Percentiles rank a stretch among this genome's conserved stretches.
Evolutionary conservation across 2,329 filamentous ascomycete species (phyloP).

Genomic region (Venturia pyrina): DNA sequence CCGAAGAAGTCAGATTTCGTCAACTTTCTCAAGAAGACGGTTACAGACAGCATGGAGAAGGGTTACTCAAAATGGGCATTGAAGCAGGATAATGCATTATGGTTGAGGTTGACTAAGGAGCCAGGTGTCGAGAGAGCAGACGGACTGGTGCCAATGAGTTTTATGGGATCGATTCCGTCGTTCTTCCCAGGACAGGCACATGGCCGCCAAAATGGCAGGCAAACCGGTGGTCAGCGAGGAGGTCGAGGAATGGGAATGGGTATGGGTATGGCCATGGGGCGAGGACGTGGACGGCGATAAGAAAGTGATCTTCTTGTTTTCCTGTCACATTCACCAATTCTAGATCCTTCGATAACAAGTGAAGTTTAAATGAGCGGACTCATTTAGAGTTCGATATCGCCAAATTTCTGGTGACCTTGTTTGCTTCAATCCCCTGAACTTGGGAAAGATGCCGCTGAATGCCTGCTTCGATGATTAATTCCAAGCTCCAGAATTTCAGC

Average conservation of each 20-base stretch:
- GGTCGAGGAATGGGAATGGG: neutral
- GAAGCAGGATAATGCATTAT: slow-evolving; percentile 19
- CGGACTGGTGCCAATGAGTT: slow-evolving; percentile 11
- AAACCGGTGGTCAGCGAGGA: neutral
- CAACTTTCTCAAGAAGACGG: slow-evolving; percentile 18
- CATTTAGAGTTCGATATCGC: too few relatives aligned
- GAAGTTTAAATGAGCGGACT: too few relatives aligned
- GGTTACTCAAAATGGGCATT: slow-evolving; percentile 21
- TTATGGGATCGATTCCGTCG: slow-evolving; percentile 8
- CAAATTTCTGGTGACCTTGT: too few relatives aligned
- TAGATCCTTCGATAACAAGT: too few relatives aligned
- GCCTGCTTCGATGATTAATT: too few relatives aligned
- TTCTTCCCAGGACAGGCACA: slow-evolving; percentile 1
- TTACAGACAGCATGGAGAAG: slow-evolving; percentile 18
- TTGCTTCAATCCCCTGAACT: too few relatives aligned
- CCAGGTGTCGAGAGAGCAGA: slow-evolving; percentile 15
- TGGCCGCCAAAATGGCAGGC: neutral
- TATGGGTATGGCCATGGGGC: neutral
- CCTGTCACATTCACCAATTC: too few relatives aligned
- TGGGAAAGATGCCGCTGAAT: too few relatives aligned
- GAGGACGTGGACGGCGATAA: neutral
- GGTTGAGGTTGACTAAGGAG: slow-evolving; percentile 19
- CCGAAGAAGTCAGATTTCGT: slow-evolving; percentile 18
- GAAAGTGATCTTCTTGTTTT: too few relatives aligned
- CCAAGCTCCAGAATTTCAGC: too few relatives aligned